phyloP scores from a whole-genome alignment of 805 yeast species.

The Brettanomyces custersianus region DNA sequence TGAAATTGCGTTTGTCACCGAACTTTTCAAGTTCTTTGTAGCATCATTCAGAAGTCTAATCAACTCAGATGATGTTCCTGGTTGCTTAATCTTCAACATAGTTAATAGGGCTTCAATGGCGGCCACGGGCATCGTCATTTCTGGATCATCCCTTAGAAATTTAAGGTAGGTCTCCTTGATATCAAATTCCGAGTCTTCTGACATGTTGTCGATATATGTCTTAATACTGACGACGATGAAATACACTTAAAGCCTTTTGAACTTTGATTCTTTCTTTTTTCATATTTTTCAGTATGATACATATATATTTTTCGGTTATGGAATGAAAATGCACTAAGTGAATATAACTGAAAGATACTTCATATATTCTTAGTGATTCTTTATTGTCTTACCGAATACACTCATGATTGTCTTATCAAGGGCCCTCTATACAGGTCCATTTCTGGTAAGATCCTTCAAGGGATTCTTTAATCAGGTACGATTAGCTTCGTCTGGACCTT shows the following conservation, averaged over 20 bases:
- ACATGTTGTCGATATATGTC: neutral
- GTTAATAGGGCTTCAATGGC: conserved; percentile 93
- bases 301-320: too few relatives aligned
- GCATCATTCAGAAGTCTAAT: conserved; percentile 75
- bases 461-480: neutral
- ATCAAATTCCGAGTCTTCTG: conserved; percentile 43
- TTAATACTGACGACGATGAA: neutral
- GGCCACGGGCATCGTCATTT: conserved; percentile 98
- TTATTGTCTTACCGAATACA: too few relatives aligned
- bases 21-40: conserved; percentile 59
- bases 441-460: neutral
- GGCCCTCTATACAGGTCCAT: neutral
- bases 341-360: too few relatives aligned
- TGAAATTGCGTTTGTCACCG: conserved; percentile 86
- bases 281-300: too few relatives aligned
- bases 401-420: too few relatives aligned
- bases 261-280: too few relatives aligned
- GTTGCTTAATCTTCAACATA: conserved; percentile 71
- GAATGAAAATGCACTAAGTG: too few relatives aligned
- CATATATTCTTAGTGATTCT: too few relatives aligned
- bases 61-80: conserved; percentile 88
- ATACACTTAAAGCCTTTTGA: neutral
- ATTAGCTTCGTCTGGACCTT: neutral
- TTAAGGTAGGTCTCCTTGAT: conserved; percentile 72
- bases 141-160: conserved; percentile 83